A percentile compares a stretch with the other conserved stretches of the same genome.
Conservation (phyloP, 73 alveolate genomes). For the Tetrahymena elliotti region DNA sequence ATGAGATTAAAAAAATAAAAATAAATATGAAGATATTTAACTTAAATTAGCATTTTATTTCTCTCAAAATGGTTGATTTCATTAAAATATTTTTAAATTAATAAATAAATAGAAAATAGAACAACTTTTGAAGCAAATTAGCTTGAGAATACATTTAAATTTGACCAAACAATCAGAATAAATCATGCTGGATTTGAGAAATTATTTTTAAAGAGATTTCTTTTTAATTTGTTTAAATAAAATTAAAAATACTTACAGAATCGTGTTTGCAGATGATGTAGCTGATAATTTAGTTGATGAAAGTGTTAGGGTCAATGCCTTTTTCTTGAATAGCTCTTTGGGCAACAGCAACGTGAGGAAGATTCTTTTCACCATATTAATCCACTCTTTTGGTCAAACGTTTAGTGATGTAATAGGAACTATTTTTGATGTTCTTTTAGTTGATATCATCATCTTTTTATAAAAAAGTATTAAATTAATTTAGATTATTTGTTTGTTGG, state of each 20-base stretch:
- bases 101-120: no score
- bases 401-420: constrained; percentile 64
- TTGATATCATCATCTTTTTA: not conserved
- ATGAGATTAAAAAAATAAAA: no score
- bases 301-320: constrained; percentile 65
- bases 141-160: no score
- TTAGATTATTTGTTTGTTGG: constrained; percentile 3
- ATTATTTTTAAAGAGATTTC: no score
- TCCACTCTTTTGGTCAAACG: constrained; percentile 78
- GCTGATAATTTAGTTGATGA: constrained; percentile 69
- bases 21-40: no score
- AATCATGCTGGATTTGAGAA: no score
- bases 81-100: no score
- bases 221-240: no score
- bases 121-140: no score
- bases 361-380: constrained; percentile 69
- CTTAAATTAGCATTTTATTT: no score
- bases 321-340: constrained; percentile 72
- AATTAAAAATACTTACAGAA: not conserved
- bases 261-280: constrained; percentile 77
- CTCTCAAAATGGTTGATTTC: no score
- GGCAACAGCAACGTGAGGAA: constrained; percentile 89
- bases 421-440: constrained; percentile 49
- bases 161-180: no score
- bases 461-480: not conserved